Conservation (phyloP, 306 rosid species). For the Malus sylvestris region DNA sequence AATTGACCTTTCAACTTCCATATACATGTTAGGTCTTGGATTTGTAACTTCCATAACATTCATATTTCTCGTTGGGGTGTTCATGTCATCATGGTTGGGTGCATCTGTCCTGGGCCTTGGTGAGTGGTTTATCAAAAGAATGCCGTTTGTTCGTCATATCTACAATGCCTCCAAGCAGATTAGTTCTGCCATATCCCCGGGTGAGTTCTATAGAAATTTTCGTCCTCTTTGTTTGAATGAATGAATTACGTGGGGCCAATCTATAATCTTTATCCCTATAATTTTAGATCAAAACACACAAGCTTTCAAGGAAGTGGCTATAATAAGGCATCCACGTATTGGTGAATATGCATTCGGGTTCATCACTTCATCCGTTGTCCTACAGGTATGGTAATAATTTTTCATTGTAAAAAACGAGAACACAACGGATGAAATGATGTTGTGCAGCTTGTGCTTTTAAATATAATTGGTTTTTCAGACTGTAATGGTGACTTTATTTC, state of each 20-base stretch:
- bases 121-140: conserved; percentile 89
- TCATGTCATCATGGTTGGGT: conserved; percentile 98
- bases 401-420: not conserved
- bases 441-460: not conserved
- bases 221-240: not conserved
- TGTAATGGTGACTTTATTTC: not conserved
- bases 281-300: conserved; percentile 76
- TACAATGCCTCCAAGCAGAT: conserved; percentile 93
- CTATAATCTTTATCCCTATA: not conserved
- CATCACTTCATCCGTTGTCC: conserved; percentile 73
- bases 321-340: conserved; percentile 86
- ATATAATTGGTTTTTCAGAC: not conserved
- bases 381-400: conserved; percentile 52
- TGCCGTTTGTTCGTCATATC: conserved; percentile 89
- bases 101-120: conserved; percentile 87
- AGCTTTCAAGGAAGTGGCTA: conserved; percentile 94
- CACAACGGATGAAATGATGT: not conserved
- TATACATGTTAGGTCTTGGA: conserved; percentile 64
- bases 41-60: conserved; percentile 78
- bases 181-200: conserved; percentile 90
- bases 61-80: conserved; percentile 85
- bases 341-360: conserved; percentile 95
- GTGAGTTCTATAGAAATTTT: conserved; percentile 29
- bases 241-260: conserved; percentile 11
- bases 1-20: conserved; percentile 4